Percentiles rank a stretch among this genome's conserved stretches.
Evolutionary conservation across 176 grass and related monocot genomes (phyloP).

Genomic region (Triticum monococcum): DNA sequence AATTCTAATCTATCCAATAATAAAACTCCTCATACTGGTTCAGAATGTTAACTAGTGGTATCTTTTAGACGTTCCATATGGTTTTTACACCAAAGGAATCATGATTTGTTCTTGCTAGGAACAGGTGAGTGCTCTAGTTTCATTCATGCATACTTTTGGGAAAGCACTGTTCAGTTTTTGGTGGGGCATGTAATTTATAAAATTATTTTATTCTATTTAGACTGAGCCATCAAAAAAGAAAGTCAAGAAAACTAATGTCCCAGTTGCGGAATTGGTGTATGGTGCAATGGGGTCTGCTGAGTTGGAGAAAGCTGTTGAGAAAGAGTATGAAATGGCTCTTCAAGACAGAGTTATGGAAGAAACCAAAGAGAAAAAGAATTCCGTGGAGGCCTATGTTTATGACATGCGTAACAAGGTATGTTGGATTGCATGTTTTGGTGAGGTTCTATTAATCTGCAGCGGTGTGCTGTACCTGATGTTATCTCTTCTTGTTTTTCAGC

Average conservation of each 20-base stretch:
- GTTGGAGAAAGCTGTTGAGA: conserved; percentile 73
- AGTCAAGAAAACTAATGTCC: conserved; percentile 59
- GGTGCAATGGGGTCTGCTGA: conserved; percentile 58
- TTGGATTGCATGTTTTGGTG: not conserved
- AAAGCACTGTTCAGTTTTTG: not conserved
- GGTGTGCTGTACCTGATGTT: not conserved
- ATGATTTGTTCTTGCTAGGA: not conserved
- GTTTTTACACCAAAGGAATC: not conserved
- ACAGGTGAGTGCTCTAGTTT: not conserved
- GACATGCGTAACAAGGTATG: conserved; percentile 93
- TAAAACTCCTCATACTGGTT: not conserved
- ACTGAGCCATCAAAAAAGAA: conserved; percentile 51
- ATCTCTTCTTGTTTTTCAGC: conserved; percentile 34
- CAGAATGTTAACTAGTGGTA: not conserved
- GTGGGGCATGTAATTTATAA: not conserved
- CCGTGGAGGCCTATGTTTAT: conserved; percentile 94
- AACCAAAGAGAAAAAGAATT: conserved; percentile 97
- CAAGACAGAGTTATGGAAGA: conserved; percentile 92
- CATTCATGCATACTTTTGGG: not conserved
- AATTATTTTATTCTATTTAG: conserved; percentile 32
- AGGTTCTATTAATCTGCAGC: not conserved
- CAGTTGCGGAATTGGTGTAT: conserved; percentile 67
- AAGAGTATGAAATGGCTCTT: conserved; percentile 91
- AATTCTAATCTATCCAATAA: not conserved
- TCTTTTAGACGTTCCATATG: not conserved